Evolutionary conservation across 106 monocot species (phyloP), one percentile per base, ranked within the genome.

Genomic region (Acorus calamus): DNA sequence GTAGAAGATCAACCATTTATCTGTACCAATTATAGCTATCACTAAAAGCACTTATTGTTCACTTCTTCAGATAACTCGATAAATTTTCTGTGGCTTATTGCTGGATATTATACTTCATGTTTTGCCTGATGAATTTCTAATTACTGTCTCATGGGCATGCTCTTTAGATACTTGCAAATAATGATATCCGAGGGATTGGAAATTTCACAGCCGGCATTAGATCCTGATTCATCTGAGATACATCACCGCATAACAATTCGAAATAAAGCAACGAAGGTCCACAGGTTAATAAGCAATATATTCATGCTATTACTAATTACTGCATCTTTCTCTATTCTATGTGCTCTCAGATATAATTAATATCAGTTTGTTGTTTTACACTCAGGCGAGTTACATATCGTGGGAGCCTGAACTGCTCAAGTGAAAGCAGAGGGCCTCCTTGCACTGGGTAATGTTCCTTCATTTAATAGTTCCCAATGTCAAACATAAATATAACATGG

Each of bases 191-290:
- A 96, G 83, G 90, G 80, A 44, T 66, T 96, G 47, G 84, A 96
- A 68, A 90, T 96, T 66, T 78, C 94, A 60, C 94, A 96, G 54
- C 94, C 90, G 43, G 94, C 94, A 50, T 69, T 96, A 42, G 94
- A 96, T 74, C 74, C 86, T 63, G 74, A 78, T 45, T 81, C 78
- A 49, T 69, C 73, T 56, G 87, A 86, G 53, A 82, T 96, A 59
- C 94, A 96, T 69, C 90, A 96, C 55, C 76, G 78, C n/a, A 96
- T 96, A 42, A 96, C 94, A 5, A 67, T 86, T 50, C 69, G 93
- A 68, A 83, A 86, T 45, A 78, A 57, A 79, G 78, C 67, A 81
- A 59, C 7, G 42, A 86, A 81, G 69, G 81, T 93, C 52, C 93
- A 93, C 52, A 86, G 93, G 89, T 93, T 56, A 53, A 58, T 56